Base-by-base conservation (phyloP, 2,329 filamentous ascomycete genomes). In the Microdochium bolleyi region DNA sequence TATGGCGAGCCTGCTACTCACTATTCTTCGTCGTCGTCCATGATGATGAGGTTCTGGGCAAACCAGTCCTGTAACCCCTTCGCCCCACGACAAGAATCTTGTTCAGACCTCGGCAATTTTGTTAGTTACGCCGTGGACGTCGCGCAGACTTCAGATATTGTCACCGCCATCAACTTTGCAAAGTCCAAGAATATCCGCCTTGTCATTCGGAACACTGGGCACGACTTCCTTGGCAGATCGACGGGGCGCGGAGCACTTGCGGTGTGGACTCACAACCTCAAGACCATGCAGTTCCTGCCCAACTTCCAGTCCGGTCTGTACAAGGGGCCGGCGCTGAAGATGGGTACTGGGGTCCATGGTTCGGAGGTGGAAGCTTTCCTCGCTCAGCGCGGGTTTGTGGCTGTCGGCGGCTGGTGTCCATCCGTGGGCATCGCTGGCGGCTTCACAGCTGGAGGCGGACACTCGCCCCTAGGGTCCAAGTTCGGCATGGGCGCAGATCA, bases 401-500 rank as follows among this genome's bases (percentile, higher is more conserved):
- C 58, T 2, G 56, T 59, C 11, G 54, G 52, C 13, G 59, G 57
- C 2, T 55, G 53, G 49, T 60, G 57, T 32, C 37, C 52, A 5
- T 55, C 53, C 1, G 59, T 53, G 16, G 54, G 56, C 2, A 58
- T 74, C 7, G 70, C 71, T 1, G 76, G 76, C 13, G 76, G 76
- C 8, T 79, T 74, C 55, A 69, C 63, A 2, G 72, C 76, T 57
- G 75, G 73, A 3, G 76, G 73, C 9, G 76, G 76, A 0, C 75
- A 79, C 57, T 70, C 67, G 2, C 61, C 70, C 1, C 62, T 79
- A 2, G 59, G 62, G 2, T 71, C 70, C 0, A 62, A 62, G 13
- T 73, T 73, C 37, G 77, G 77, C 1, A 61, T 80, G 2, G 76
- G 60, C 2, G 76, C 75, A 1, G 77, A 80, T 55, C 72, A 79